Base-by-base conservation (phyloP, 768 basidiomycete species). In the Cyathus striatus region DNA sequence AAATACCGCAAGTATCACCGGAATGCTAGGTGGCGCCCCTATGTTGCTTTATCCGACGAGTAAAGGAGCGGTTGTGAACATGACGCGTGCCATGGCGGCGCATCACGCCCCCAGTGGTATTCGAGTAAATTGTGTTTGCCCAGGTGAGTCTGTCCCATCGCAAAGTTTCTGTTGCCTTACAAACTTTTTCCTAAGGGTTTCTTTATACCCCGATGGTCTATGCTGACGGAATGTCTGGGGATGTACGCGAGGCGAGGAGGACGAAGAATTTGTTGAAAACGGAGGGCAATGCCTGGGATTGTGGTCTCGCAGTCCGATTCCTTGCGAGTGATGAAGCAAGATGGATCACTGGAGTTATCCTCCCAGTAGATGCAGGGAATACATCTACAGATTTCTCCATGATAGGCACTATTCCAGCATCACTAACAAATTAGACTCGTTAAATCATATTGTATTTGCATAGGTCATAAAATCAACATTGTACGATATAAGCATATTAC, bases 241-340 rank as follows among this genome's bases (percentile, higher is more conserved):
- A 63, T 12, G 53, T 66, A 39, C 62, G 70, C 9, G 63, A 70
- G 22, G 61, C 57, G 3, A 60, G 68, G 6, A 52, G 61, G 9
- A 57, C 63, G 21, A 52, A 63, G 10, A 69, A 63, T 38, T 57
- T 72, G 5, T 48, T 72, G 2, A 54, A 64, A 27, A 69, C 66
- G 3, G 70, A 72, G 47, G 70, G 69, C 13, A 69, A 69, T 47
- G 70, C 62, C 3, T 72, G 70, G 70, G 68, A 72, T 42, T 52
- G 58, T 9, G 70, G 66, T 12, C 58, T 64, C 32, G 68, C 68
- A 16, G 61, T 61, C 13, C 50, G 68, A 17, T 72, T 69, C 47
- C 44, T 72, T 37, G 69, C 63, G 0, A 66, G 68, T 23, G 66
- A 70, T 33, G 61, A 70, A 39, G 66, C 70, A 18, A 56, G 69